Evolutionary conservation across 1,139 yeast genomes (phyloP).

Genomic region (Zygoascus sp.): DNA sequence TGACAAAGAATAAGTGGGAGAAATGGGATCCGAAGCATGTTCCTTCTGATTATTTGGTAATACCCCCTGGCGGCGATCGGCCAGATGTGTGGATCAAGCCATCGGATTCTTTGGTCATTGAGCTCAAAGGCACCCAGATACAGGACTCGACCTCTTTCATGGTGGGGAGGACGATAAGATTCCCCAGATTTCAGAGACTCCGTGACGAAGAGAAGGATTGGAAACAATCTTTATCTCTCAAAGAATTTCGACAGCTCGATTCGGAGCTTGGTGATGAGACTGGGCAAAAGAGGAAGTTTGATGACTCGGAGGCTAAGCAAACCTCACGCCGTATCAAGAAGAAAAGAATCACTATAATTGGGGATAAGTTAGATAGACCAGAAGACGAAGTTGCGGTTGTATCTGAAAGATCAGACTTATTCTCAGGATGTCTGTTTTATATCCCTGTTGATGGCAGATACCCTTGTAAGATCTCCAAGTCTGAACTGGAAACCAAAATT

Average conservation of each 20-base stretch:
- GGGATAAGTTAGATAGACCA: neutral
- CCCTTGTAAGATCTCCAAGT: slow-evolving; percentile 23
- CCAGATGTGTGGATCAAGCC: slow-evolving; percentile 84
- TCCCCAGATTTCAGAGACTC: slow-evolving; percentile 65
- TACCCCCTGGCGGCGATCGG: slow-evolving; percentile 11
- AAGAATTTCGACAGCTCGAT: slow-evolving; percentile 39
- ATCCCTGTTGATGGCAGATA: slow-evolving; percentile 28
- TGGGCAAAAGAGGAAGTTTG: slow-evolving; percentile 13
- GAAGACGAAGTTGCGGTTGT: slow-evolving; percentile 8
- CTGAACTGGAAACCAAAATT: slow-evolving; percentile 26
- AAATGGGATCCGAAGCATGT: slow-evolving; percentile 34
- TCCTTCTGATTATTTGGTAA: slow-evolving; percentile 42
- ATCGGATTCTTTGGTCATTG: slow-evolving; percentile 69
- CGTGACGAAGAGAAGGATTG: slow-evolving; percentile 61
- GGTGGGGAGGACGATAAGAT: slow-evolving; percentile 66
- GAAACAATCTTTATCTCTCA: slow-evolving; percentile 52
- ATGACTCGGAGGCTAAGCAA: slow-evolving; percentile 14
- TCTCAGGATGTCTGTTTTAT: slow-evolving; percentile 24
- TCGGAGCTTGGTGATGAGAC: slow-evolving; percentile 18
- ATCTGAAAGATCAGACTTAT: slow-evolving; percentile 19
- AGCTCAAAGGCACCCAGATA: slow-evolving; percentile 76
- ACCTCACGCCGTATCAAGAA: slow-evolving; percentile 8
- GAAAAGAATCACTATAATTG: slow-evolving; percentile 12
- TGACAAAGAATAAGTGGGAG: slow-evolving; percentile 62
- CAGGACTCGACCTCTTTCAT: slow-evolving; percentile 52